These are phyloP conservation scores for Boletellus sp. DNA, from an alignment of 1,284 basidiomycete species.

Conservation along the genomic window DNA sequence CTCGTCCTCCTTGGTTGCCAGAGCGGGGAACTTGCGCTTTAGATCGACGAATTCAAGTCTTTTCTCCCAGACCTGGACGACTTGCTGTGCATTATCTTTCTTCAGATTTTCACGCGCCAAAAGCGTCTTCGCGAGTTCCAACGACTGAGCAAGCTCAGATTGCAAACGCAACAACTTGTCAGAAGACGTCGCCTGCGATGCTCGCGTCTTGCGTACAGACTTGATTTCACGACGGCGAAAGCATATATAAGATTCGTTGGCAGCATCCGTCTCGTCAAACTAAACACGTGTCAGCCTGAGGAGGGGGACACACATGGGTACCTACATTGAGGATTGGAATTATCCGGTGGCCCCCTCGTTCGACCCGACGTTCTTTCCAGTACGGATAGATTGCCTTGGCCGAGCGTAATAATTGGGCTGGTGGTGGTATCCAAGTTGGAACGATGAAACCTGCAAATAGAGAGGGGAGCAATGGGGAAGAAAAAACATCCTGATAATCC, in stretches of 20 bases:
- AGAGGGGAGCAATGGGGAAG: slow-evolving; percentile 50
- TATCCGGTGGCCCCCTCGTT: slow-evolving; percentile 74
- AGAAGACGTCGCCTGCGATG: slow-evolving; percentile 83
- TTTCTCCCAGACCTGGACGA: slow-evolving; percentile 74
- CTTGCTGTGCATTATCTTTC: slow-evolving; percentile 57
- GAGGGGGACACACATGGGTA: neutral
- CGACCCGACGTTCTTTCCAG: slow-evolving; percentile 76
- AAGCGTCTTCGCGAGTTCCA: slow-evolving; percentile 71
- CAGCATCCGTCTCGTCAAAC: slow-evolving; percentile 89
- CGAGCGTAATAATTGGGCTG: slow-evolving; percentile 55
- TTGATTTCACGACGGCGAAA: slow-evolving; percentile 96
- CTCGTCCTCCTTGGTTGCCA: slow-evolving; percentile 77
- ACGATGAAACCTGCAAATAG: slow-evolving; percentile 62
- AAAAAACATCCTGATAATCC: slow-evolving; percentile 75
- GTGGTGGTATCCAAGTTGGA: slow-evolving; percentile 59
- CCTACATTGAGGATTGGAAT: slow-evolving; percentile 78
- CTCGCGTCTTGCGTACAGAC: slow-evolving; percentile 89
- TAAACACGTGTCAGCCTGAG: slow-evolving; percentile 31
- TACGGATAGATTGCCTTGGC: slow-evolving; percentile 74
- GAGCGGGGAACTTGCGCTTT: slow-evolving; percentile 70
- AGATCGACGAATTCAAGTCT: slow-evolving; percentile 75
- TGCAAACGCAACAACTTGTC: slow-evolving; percentile 85
- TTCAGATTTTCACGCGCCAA: slow-evolving; percentile 76
- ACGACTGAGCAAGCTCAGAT: slow-evolving; percentile 67
- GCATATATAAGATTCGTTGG: slow-evolving; percentile 95